These are phyloP conservation scores for Domatiomyces catenatus DNA, from an alignment of 2,329 filamentous ascomycete genomes.

Conservation along the genomic window DNA sequence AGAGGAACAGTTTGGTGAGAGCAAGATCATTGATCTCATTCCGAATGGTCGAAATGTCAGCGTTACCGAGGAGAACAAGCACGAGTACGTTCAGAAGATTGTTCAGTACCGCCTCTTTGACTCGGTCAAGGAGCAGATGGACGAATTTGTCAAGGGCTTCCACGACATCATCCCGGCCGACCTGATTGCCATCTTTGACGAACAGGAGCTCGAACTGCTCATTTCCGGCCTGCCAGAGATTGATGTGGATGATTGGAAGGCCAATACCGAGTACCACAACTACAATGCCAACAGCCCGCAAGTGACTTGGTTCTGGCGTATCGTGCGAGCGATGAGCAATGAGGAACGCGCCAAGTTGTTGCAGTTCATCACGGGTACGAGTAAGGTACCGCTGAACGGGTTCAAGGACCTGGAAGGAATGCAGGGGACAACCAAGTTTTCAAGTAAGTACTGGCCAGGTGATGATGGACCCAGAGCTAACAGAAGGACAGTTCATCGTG, in stretches of 20 bases:
- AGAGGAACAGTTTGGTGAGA: constrained; percentile 84
- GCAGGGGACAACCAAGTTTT: constrained; percentile 89
- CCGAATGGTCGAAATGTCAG: constrained; percentile 78
- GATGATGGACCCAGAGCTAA: constrained; percentile 42
- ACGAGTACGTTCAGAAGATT: constrained; percentile 86
- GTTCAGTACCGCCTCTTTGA: constrained; percentile 86
- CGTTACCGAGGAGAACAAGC: constrained; percentile 96
- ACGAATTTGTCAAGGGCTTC: constrained; percentile 85
- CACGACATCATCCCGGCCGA: constrained; percentile 95
- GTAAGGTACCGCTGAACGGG: constrained; percentile 93
- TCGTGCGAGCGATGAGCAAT: constrained; percentile 92
- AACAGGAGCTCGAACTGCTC: constrained; percentile 88
- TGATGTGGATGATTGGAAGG: constrained; percentile 97
- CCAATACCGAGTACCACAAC: constrained; percentile 96
- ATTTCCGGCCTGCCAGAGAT: constrained; percentile 97
- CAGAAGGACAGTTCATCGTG: constrained; percentile 5
- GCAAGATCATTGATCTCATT: constrained; percentile 70
- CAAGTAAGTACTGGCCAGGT: constrained; percentile 33
- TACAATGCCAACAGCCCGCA: constrained; percentile 88
- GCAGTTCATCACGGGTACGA: constrained; percentile 96
- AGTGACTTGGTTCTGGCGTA: constrained; percentile 99
- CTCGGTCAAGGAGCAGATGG: constrained; percentile 87
- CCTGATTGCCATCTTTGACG: constrained; percentile 92
- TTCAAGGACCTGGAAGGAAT: constrained; percentile 99
- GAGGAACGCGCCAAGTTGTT: constrained; percentile 94